Evolutionary conservation across 495 filamentous ascomycete species (phyloP), one percentile per base, ranked within the genome.

Genomic region (Penicillium maclennaniae): DNA sequence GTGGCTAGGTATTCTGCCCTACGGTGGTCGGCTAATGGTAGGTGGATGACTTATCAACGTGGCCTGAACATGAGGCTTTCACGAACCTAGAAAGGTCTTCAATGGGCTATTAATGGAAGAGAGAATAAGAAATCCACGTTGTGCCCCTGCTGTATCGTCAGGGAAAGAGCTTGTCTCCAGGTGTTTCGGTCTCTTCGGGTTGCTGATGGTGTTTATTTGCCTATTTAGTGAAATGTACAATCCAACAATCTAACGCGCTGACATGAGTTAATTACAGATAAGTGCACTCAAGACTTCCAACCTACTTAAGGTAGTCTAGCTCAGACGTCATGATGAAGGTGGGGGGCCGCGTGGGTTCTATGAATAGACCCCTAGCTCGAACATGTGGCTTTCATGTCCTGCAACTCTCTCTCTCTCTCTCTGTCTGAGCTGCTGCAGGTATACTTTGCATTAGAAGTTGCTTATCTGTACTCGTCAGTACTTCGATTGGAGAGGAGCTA

Each of bases 101-200:
- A 38, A n/a, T n/a, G 23, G n/a, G 9, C 25, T 16, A 16, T 40
- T 17, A 40, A 40, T 40, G 44, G 43, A 58, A 52, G 55, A 59
- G 57, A 61, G n/a, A 59, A 62, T 59, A 65, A 65, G 61, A 61
- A 59, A 51, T 49, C 54, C 54, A 64, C 59, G 61, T 64, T 64
- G 47, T 34, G 39, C 47, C 51, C 54, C 45, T 63, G 61, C 51
- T 61, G 47, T 37, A 26, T 45, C 19, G 19, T n/a, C 47, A 14
- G 15, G 15, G 16, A 21, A 7, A 20, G 3, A 3, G 43, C 1
- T 31, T 23, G 23, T 23, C 23, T 37, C 34, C 1, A 37, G 34
- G 34, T n/a, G n/a, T n/a, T n/a, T n/a, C n/a, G n/a, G 37, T 15
- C 16, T 19, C 8, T 40, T 40, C 38, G 10, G 1, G 31, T 31